Percentiles rank a stretch among this genome's conserved stretches.
Conservation (phyloP, 2,329 filamentous ascomycete genomes). For the Neonectria punicea region DNA sequence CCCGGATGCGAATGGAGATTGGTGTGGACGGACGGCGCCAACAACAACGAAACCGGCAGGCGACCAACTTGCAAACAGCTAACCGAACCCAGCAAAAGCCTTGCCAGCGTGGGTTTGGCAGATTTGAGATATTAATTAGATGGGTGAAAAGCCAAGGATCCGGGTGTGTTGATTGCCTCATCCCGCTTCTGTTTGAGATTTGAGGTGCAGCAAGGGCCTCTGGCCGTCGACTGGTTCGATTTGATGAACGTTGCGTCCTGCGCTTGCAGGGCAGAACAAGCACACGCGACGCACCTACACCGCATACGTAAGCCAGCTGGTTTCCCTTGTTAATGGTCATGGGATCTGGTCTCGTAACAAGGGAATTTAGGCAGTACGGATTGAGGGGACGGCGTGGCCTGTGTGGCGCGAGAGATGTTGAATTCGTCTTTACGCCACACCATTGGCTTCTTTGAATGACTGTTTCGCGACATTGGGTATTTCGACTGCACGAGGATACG, state of each 20-base stretch:
- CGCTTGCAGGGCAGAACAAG: constrained; percentile 13
- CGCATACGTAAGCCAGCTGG: constrained; percentile 17
- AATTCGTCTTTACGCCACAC: background rate
- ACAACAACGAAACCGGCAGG: background rate
- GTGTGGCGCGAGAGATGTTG: constrained; percentile 1
- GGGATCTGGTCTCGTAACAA: background rate
- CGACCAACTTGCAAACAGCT: constrained; percentile 4
- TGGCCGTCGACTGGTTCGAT: constrained; percentile 24
- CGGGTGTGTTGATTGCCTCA: constrained; percentile 31
- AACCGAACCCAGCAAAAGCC: constrained; percentile 5
- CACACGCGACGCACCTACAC: constrained; percentile 8
- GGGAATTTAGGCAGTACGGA: background rate
- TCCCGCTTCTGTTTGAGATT: constrained; percentile 41
- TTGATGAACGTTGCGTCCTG: constrained; percentile 26
- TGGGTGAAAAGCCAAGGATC: constrained; percentile 17
- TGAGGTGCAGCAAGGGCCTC: constrained; percentile 25
- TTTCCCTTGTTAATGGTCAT: constrained; percentile 3
- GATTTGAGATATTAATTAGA: constrained; percentile 30
- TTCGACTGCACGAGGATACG: background rate
- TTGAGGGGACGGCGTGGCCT: background rate
- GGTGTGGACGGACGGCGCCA: constrained; percentile 5
- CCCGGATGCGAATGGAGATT: constrained; percentile 17
- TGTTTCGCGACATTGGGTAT: background rate
- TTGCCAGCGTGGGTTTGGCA: constrained; percentile 7
- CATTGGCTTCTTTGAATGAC: background rate